Conservation (phyloP, 2,329 filamentous ascomycete genomes). For the Fusarium napiforme region DNA sequence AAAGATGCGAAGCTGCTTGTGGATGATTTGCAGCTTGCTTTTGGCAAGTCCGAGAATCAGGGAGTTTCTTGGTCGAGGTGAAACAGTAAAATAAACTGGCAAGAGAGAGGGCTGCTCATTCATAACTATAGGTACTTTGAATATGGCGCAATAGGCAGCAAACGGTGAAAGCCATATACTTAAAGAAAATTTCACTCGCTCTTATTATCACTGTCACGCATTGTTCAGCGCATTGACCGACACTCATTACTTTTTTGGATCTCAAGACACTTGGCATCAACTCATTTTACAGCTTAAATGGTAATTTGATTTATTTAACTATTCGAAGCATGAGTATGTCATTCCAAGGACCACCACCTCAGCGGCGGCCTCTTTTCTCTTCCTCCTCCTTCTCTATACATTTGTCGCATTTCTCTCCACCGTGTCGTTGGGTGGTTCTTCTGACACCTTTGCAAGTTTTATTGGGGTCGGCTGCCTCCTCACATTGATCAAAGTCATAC, state of each 20-base stretch:
- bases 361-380: too few relatives aligned
- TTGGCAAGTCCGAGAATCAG: rapidly evolving
- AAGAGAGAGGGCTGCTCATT: not conserved
- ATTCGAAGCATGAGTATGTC: rapidly evolving
- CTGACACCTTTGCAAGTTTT: not conserved
- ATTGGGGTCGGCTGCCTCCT: not conserved
- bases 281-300: too few relatives aligned
- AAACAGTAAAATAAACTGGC: not conserved
- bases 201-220: not conserved
- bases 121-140: not conserved
- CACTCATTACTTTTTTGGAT: rapidly evolving
- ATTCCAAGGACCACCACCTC: not conserved
- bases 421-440: not conserved
- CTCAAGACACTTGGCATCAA: not conserved
- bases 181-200: not conserved
- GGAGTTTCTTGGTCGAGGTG: rapidly evolving
- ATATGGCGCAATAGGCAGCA: rapidly evolving
- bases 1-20: not conserved
- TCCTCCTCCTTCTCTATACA: not conserved
- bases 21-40: not conserved
- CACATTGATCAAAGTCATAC: not conserved
- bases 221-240: not conserved
- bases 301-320: not conserved
- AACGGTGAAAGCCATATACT: not conserved
- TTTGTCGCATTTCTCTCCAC: not conserved